phyloP scores from a whole-genome alignment of 208 protist genomes.

The Blastocrithidia nonstop region DNA sequence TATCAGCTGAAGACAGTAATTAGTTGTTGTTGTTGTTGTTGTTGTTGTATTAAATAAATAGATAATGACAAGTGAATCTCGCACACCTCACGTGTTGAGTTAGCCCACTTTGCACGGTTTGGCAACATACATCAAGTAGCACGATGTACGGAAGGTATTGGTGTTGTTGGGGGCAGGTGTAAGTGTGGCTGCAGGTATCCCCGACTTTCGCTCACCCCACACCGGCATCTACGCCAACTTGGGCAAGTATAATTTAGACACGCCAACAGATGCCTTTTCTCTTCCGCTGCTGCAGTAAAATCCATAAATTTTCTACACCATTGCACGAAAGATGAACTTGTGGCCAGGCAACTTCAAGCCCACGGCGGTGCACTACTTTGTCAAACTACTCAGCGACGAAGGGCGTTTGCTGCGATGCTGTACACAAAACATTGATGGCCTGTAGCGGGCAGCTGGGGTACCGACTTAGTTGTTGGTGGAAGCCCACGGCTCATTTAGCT shows the following conservation, averaged over 20 bases:
- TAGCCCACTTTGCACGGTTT: slow-evolving; percentile 31
- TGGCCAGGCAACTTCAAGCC: slow-evolving; percentile 72
- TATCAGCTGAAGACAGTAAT: too few species aligned
- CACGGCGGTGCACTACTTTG: slow-evolving; percentile 87
- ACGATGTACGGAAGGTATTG: slow-evolving; percentile 69
- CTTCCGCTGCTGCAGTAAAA: slow-evolving; percentile 71
- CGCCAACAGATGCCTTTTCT: slow-evolving; percentile 83
- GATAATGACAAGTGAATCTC: too few species aligned
- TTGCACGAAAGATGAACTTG: slow-evolving; percentile 76
- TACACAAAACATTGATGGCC: slow-evolving; percentile 95
- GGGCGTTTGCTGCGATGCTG: slow-evolving; percentile 85
- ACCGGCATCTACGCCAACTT: slow-evolving; percentile 87
- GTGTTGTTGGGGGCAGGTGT: slow-evolving; percentile 85
- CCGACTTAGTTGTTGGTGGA: slow-evolving; percentile 79
- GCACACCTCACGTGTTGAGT: slow-evolving; percentile 23
- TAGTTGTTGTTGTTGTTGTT: too few species aligned
- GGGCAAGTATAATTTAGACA: slow-evolving; percentile 81
- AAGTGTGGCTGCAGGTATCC: slow-evolving; percentile 88
- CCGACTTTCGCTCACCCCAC: slow-evolving; percentile 87
- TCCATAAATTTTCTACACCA: slow-evolving; percentile 83
- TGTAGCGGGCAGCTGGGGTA: slow-evolving; percentile 80
- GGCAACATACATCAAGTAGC: slow-evolving; percentile 39
- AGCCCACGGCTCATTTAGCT: slow-evolving; percentile 90
- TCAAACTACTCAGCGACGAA: slow-evolving; percentile 84
- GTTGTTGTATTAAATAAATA: too few species aligned